Percentiles rank a stretch among this genome's conserved stretches.
Conservation (phyloP, 352 stramenopile genomes). For the Pythium folliculosum region DNA sequence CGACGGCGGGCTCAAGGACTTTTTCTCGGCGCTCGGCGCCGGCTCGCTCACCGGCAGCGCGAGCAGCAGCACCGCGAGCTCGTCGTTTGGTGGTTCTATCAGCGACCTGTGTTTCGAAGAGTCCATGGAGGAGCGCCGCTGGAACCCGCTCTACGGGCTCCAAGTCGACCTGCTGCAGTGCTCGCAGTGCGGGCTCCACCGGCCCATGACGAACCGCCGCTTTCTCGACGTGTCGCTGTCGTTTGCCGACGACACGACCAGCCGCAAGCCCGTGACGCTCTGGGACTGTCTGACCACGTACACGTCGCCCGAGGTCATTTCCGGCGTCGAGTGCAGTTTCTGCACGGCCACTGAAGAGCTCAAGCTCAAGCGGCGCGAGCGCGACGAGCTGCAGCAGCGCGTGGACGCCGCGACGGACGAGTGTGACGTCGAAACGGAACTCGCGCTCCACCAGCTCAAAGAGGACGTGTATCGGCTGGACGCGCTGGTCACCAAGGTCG, state of each 20-base stretch:
- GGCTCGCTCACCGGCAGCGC: conserved; percentile 4
- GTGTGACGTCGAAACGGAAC: conserved; percentile 50
- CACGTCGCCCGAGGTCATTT: conserved; percentile 67
- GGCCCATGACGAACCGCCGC: conserved; percentile 71
- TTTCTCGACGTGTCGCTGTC: conserved; percentile 83
- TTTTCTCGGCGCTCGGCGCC: conserved; percentile 27
- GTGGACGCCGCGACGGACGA: conserved; percentile 18
- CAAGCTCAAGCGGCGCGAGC: conserved; percentile 31
- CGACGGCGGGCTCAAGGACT: conserved; percentile 56
- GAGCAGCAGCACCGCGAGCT: conserved; percentile 16
- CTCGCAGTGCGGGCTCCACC: conserved; percentile 57
- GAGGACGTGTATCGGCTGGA: conserved; percentile 68
- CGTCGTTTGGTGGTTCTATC: conserved; percentile 46
- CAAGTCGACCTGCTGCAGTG: conserved; percentile 85
- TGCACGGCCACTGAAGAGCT: conserved; percentile 68
- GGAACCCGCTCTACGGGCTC: conserved; percentile 77
- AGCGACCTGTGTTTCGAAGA: conserved; percentile 69
- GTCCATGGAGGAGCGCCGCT: conserved; percentile 61
- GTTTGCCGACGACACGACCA: conserved; percentile 38
- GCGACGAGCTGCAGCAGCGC: conserved; percentile 25
- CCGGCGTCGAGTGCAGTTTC: conserved; percentile 73
- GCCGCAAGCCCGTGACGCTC: conserved; percentile 41
- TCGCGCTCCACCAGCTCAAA: conserved; percentile 60
- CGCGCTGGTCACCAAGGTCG: conserved; percentile 30
- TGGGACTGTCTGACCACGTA: conserved; percentile 64